A percentile compares a stretch with the other conserved stretches of the same genome.
Conservation (phyloP, 768 basidiomycete species). For the Serendipita sp. region DNA sequence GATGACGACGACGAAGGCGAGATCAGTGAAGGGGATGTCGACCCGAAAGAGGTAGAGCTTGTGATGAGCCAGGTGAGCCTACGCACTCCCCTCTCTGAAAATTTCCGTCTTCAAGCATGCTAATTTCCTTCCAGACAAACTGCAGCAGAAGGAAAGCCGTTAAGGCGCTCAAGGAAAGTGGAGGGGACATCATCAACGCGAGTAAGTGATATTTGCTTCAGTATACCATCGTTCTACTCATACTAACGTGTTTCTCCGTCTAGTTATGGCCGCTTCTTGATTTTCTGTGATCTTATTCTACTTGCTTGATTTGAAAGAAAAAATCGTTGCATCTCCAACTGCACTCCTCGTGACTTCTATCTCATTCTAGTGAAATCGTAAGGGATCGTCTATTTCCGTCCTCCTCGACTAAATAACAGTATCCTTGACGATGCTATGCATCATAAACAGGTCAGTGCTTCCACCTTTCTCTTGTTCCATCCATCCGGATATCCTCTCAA, state of each 20-base stretch:
- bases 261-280: slow-evolving; percentile 87
- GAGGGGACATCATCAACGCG: slow-evolving; percentile 91
- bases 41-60: slow-evolving; percentile 87
- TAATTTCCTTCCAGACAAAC: slow-evolving; percentile 38
- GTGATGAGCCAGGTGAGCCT: slow-evolving; percentile 47
- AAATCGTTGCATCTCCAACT: too few relatives aligned
- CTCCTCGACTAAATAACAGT: not conserved
- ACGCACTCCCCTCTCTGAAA: not conserved
- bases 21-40: slow-evolving; percentile 75
- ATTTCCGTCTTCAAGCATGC: not conserved
- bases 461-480: slow-evolving; percentile 39
- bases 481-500: slow-evolving; percentile 62
- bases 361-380: not conserved
- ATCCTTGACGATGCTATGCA: slow-evolving; percentile 12
- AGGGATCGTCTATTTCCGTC: not conserved
- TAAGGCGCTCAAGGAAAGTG: slow-evolving; percentile 74
- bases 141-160: slow-evolving; percentile 89
- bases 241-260: not conserved
- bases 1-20: slow-evolving; percentile 73
- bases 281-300: slow-evolving; percentile 9
- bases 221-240: not conserved
- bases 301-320: too few relatives aligned
- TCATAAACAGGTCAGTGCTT: slow-evolving; percentile 34
- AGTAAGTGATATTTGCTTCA: slow-evolving; percentile 39
- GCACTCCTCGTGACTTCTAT: not conserved